Conservation (phyloP, 257 asterid species). For the Catharanthus roseus region DNA sequence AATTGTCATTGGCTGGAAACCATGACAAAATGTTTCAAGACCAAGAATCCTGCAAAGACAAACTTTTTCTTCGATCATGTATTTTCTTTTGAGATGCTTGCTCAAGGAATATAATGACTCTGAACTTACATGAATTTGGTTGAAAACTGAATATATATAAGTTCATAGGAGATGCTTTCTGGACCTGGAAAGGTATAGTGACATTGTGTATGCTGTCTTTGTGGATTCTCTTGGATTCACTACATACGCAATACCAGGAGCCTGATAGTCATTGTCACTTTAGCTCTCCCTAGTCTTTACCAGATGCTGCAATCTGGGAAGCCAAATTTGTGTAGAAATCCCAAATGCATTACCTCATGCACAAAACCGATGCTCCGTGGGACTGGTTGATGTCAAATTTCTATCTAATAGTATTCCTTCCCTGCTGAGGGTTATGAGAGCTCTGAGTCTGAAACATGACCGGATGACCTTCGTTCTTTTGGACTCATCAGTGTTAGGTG, state of each 20-base stretch:
- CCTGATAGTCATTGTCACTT: neutral
- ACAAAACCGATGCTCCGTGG: neutral
- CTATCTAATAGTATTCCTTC: neutral
- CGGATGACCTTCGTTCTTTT: slow-evolving; percentile 50
- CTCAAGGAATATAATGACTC: neutral
- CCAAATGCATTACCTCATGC: slow-evolving; percentile 6
- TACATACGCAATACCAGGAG: neutral
- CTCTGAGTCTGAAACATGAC: slow-evolving; percentile 77
- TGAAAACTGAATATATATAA: neutral
- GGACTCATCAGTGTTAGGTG: slow-evolving; percentile 42
- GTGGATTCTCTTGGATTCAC: neutral
- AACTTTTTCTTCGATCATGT: neutral
- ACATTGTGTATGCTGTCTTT: neutral
- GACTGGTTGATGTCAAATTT: neutral
- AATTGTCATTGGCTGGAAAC: slow-evolving; percentile 2
- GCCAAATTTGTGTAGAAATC: neutral
- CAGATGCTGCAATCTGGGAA: slow-evolving; percentile 1
- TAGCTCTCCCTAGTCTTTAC: neutral
- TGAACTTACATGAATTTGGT: neutral
- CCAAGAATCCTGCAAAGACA: slow-evolving; percentile 1
- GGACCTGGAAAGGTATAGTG: neutral
- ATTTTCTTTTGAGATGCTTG: neutral
- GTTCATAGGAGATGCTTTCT: neutral
- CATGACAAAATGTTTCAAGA: neutral
- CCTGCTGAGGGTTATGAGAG: slow-evolving; percentile 26